Percentiles rank a stretch among this genome's conserved stretches.
Evolutionary conservation across 768 basidiomycete genomes (phyloP).

Genomic region (Royoungia palumana): DNA sequence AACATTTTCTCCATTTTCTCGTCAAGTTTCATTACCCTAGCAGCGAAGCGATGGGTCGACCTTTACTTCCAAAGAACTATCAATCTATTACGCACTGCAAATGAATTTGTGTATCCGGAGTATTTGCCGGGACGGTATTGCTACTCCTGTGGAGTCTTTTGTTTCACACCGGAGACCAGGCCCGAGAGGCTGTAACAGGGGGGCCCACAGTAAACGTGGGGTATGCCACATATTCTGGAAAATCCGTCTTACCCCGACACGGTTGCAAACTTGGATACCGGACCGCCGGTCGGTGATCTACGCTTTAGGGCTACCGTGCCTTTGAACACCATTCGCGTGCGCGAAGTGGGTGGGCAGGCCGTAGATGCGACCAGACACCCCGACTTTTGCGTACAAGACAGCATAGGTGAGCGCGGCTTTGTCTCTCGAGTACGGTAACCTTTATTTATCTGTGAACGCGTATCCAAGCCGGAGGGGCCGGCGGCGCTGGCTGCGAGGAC

Average conservation of each 20-base stretch:
- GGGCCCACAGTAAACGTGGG: constrained; percentile 49
- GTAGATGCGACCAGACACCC: constrained; percentile 55
- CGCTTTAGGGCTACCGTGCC: constrained; percentile 49
- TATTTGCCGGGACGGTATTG: background rate
- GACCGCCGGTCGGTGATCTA: constrained; percentile 40
- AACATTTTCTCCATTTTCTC: no score
- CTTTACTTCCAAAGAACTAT: background rate
- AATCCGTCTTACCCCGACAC: constrained; percentile 50
- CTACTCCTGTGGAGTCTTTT: constrained; percentile 24
- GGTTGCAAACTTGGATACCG: constrained; percentile 52
- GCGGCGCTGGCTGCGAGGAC: constrained; percentile 65
- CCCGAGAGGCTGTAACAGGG: background rate
- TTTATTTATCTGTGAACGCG: background rate
- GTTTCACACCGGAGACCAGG: background rate
- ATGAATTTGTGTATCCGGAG: background rate
- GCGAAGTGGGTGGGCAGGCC: constrained; percentile 33
- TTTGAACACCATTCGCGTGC: constrained; percentile 46
- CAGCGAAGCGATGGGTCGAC: no score
- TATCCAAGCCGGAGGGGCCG: constrained; percentile 47
- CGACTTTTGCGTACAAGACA: constrained; percentile 58
- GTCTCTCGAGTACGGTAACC: background rate
- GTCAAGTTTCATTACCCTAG: no score
- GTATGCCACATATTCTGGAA: constrained; percentile 56
- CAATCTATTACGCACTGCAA: background rate
- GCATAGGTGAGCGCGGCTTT: constrained; percentile 36